These are phyloP conservation scores for Leptosphaerulina australis DNA, from an alignment of 2,329 filamentous ascomycete genomes.

Conservation along the genomic window DNA sequence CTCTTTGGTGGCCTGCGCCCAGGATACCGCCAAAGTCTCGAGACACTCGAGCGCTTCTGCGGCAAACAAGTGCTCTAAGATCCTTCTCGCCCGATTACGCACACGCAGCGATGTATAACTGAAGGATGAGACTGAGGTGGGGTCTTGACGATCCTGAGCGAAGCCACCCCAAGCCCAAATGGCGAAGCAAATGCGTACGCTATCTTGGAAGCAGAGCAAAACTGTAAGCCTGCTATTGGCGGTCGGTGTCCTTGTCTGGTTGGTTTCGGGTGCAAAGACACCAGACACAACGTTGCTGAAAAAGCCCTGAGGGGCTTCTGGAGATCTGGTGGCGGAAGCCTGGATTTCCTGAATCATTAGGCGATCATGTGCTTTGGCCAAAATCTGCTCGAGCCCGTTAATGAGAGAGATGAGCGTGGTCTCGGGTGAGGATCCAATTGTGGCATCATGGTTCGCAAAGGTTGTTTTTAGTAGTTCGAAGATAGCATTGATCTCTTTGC, in stretches of 20 bases:
- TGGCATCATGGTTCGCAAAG: conserved; percentile 56
- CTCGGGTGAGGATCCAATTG: conserved; percentile 60
- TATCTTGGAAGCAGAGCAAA: conserved; percentile 94
- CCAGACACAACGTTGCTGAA: conserved; percentile 95
- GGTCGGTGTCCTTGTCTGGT: conserved; percentile 78
- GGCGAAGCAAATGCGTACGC: conserved; percentile 85
- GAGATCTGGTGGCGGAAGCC: conserved; percentile 71
- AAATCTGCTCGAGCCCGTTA: conserved; percentile 89
- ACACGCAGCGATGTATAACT: conserved; percentile 88
- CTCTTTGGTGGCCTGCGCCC: conserved; percentile 63
- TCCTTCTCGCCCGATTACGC: conserved; percentile 83
- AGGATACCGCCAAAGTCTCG: conserved; percentile 86
- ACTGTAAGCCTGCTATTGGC: conserved; percentile 94
- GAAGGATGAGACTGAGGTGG: conserved; percentile 77
- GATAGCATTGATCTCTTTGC: conserved; percentile 72
- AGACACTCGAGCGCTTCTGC: conserved; percentile 92
- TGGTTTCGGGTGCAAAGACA: conserved; percentile 80
- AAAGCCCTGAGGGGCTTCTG: conserved; percentile 83
- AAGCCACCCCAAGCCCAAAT: conserved; percentile 94
- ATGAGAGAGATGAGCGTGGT: conserved; percentile 81
- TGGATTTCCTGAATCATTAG: conserved; percentile 77
- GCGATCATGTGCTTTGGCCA: conserved; percentile 85
- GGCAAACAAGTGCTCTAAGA: conserved; percentile 90
- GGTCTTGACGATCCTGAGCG: conserved; percentile 67
- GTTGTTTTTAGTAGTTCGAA: conserved; percentile 73